phyloP scores from a whole-genome alignment of 2,329 filamentous ascomycete genomes.

The Aureobasidium zeae region DNA sequence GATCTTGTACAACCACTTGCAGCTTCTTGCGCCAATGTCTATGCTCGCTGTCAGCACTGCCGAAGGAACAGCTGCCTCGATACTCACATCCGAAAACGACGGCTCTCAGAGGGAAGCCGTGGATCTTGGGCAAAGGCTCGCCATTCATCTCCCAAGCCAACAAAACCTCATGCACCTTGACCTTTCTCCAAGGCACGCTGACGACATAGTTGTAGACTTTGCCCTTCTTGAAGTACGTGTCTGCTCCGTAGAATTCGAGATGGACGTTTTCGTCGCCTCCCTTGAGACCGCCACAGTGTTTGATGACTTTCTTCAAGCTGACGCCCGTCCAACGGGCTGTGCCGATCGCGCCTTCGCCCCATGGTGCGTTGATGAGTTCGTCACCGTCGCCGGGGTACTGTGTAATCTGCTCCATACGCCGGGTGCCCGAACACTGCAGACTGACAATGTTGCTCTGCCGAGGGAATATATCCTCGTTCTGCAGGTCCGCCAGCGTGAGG shows the following conservation, averaged over 20 bases:
- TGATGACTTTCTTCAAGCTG: conserved; percentile 60
- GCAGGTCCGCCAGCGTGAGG: conserved; percentile 51
- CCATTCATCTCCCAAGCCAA: conserved; percentile 66
- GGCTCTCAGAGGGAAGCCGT: conserved; percentile 54
- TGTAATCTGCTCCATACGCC: conserved; percentile 58
- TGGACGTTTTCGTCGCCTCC: conserved; percentile 44
- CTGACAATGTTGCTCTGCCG: conserved; percentile 50
- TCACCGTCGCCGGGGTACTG: conserved; percentile 57
- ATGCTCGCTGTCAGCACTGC: conserved; percentile 26
- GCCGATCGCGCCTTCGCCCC: conserved; percentile 60
- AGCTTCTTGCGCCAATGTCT: conserved; percentile 55
- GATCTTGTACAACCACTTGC: conserved; percentile 55
- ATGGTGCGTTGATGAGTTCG: conserved; percentile 26
- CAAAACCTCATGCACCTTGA: conserved; percentile 57
- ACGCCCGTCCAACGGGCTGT: conserved; percentile 56
- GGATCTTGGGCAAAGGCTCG: conserved; percentile 53
- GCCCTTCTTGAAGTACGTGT: conserved; percentile 63
- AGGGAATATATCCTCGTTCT: conserved; percentile 52
- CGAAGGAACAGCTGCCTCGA: too few relatives aligned
- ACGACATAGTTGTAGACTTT: conserved; percentile 59
- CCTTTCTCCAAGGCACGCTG: conserved; percentile 58
- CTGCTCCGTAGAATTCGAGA: conserved; percentile 59
- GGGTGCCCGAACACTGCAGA: conserved; percentile 60
- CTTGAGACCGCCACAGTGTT: conserved; percentile 55
- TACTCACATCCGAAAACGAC: conserved; percentile 42